phyloP scores from a whole-genome alignment of 2,329 filamentous ascomycete species.

The Diaporthe sp. region DNA sequence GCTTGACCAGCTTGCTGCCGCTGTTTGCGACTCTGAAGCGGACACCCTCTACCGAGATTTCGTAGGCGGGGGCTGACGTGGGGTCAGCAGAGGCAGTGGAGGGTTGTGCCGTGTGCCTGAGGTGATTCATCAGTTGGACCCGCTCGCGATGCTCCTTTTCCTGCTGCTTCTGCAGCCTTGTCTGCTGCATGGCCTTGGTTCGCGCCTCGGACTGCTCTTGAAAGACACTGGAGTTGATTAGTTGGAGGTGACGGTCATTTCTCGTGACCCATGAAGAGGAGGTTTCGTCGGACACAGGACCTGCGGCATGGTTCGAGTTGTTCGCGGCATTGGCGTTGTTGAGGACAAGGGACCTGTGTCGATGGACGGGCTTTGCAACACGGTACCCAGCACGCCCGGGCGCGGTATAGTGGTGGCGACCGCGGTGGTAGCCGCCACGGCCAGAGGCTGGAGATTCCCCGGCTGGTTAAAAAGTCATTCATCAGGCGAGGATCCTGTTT shows the following conservation, averaged over 20 bases:
- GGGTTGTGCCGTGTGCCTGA: conserved; percentile 48
- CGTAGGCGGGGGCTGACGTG: conserved; percentile 57
- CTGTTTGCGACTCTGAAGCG: conserved; percentile 79
- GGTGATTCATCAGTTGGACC: conserved; percentile 62
- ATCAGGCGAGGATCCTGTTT: conserved; percentile 2
- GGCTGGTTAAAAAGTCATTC: neutral
- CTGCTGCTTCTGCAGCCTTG: conserved; percentile 66
- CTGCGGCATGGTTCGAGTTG: conserved; percentile 42
- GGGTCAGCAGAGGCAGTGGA: conserved; percentile 42
- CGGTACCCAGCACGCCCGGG: conserved; percentile 48
- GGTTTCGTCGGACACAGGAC: conserved; percentile 44
- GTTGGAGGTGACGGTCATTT: conserved; percentile 80
- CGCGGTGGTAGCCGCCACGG: conserved; percentile 38
- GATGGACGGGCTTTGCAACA: conserved; percentile 52
- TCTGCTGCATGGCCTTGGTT: conserved; percentile 78
- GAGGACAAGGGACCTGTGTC: conserved; percentile 71
- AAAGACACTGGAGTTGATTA: conserved; percentile 84
- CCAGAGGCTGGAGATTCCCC: conserved; percentile 2
- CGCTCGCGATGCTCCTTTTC: conserved; percentile 68
- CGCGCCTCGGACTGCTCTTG: conserved; percentile 78
- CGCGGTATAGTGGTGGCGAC: conserved; percentile 42
- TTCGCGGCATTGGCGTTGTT: conserved; percentile 54
- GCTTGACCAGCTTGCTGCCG: conserved; percentile 84
- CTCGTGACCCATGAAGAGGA: conserved; percentile 74
- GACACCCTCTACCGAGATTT: conserved; percentile 77